Evolutionary conservation across 805 yeast genomes (phyloP), one percentile per base, ranked within the genome.

Genomic region (Saturnispora zaruensis): DNA sequence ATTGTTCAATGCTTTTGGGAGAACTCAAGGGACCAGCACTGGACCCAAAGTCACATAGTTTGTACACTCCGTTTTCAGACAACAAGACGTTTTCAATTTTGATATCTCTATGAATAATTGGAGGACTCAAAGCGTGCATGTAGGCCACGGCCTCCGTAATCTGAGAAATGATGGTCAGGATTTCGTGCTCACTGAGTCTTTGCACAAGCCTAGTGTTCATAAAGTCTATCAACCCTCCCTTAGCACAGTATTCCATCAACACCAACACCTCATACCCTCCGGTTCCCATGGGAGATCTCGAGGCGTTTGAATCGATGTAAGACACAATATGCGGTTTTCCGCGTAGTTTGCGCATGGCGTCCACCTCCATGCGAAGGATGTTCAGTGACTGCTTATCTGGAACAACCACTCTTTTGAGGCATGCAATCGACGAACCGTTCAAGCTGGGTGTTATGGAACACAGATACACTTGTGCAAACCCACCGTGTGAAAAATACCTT

Each of bases 11-110:
- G 50, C 72, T 78, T 45, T 72, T 68, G 4, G 95, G 89, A 0
- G 83, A 81, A 30, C 82, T 73, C 44, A 81, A 64, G 26, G 79
- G 75, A 9, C 80, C 78, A 8, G 84, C 82, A 0, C 89, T 84
- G 2, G 89, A 82, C 3, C 95, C 95, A 68, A 86, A 86, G 67
- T 86, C 95, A 66, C 91, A 84, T 24, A 86, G 66, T 65, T 86
- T 86, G 63, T 72, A 86, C 26, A 72, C 73, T 2, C 81, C 77
- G 43, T 74, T 68, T 2, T 67, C 74, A 24, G 83, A 78, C 7
- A 86, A 72, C 55, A 86, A 68, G 5, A 86, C 89, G 60, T 86
- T 86, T 65, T 86, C 95, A 56, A 86, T 86, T 64, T 86, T 86
- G 55, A 86, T 82, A 66, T 86, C 95, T 54, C 93, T 69, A 63